Evolutionary conservation across 2,329 filamentous ascomycete species (phyloP).

Genomic region (Colletotrichum godetiae): DNA sequence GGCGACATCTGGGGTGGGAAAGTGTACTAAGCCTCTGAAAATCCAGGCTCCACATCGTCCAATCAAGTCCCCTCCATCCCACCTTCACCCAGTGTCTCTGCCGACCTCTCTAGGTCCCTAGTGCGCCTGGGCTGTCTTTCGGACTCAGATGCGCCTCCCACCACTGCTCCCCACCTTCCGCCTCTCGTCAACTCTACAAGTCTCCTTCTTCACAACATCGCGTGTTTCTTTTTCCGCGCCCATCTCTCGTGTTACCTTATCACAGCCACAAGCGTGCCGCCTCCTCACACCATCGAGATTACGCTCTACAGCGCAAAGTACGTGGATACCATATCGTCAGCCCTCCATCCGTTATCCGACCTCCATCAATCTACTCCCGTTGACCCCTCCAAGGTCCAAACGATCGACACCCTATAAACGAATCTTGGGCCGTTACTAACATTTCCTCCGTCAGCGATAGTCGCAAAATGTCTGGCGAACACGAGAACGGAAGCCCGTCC

Average conservation of each 20-base stretch:
- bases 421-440: constrained; percentile 5
- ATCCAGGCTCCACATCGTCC: neutral
- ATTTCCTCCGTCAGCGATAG: neutral
- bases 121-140: neutral
- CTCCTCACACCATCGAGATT: neutral
- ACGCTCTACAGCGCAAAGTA: neutral
- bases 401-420: neutral
- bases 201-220: neutral
- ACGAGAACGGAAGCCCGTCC: constrained; percentile 60
- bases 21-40: constrained; percentile 4
- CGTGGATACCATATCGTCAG: neutral
- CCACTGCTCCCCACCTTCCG: constrained; percentile 8
- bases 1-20: neutral
- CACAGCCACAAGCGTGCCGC: neutral
- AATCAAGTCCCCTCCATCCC: constrained; percentile 23
- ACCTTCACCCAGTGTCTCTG: constrained; percentile 12
- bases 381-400: neutral
- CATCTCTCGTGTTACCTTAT: neutral
- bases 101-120: neutral
- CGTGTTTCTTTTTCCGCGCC: neutral
- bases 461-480: constrained; percentile 61
- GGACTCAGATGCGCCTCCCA: neutral
- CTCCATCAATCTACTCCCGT: neutral
- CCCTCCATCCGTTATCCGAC: neutral
- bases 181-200: neutral